Conservation (phyloP, 257 asterid genomes). For the Nicotiana knightiana region DNA sequence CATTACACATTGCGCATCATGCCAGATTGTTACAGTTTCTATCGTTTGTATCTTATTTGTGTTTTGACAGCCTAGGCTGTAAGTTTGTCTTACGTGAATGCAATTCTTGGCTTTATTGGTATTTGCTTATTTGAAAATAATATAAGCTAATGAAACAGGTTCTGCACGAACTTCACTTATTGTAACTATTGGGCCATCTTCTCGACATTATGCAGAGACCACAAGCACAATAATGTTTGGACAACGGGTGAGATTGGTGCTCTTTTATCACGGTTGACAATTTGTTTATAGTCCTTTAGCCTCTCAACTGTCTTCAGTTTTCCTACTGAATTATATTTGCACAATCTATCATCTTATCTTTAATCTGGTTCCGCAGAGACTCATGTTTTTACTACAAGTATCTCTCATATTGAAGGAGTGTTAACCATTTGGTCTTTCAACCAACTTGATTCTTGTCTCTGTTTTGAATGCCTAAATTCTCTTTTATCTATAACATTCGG, state of each 20-base stretch:
- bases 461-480: not conserved
- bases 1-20: not conserved
- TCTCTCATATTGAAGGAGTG: not conserved
- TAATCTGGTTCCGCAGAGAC: not conserved
- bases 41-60: not conserved
- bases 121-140: not conserved
- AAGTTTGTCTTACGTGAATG: not conserved
- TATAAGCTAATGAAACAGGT: slow-evolving; percentile 42
- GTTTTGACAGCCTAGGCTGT: not conserved
- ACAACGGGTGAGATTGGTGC: slow-evolving; percentile 59
- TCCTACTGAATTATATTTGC: not conserved
- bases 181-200: slow-evolving; percentile 75
- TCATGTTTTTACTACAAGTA: not conserved
- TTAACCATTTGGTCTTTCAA: not conserved
- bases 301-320: not conserved
- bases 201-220: slow-evolving; percentile 82
- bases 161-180: slow-evolving; percentile 94
- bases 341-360: not conserved
- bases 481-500: not conserved
- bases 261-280: not conserved
- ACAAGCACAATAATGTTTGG: slow-evolving; percentile 90
- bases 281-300: not conserved
- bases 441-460: not conserved
- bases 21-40: not conserved
- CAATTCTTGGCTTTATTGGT: not conserved